Percentiles rank a stretch among this genome's conserved stretches.
These are phyloP conservation scores for Phialocephala subalpina DNA, from an alignment of 2,329 filamentous ascomycete genomes.

Conservation along the genomic window DNA sequence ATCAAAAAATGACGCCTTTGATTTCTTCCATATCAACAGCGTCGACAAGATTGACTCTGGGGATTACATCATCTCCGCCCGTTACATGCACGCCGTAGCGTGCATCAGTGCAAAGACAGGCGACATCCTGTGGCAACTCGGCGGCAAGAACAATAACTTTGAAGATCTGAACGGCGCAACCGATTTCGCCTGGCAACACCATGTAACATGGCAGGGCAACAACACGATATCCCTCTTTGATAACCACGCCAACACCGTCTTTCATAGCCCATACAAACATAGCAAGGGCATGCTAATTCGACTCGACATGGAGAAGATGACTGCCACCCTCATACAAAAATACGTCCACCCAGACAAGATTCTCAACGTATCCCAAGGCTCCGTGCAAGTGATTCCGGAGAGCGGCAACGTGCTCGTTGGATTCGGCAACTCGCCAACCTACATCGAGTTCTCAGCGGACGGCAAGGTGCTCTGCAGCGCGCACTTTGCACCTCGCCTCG, in stretches of 20 bases:
- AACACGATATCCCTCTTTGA: constrained; percentile 39
- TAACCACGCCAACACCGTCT: constrained; percentile 48
- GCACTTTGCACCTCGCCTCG: constrained; percentile 48
- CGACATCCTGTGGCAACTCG: constrained; percentile 55
- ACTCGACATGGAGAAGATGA: constrained; percentile 50
- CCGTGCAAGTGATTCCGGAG: constrained; percentile 51
- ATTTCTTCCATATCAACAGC: constrained; percentile 45
- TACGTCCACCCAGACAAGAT: constrained; percentile 50
- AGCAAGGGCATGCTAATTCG: constrained; percentile 48
- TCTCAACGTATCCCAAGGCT: constrained; percentile 52
- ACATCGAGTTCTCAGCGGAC: constrained; percentile 53
- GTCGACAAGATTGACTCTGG: constrained; percentile 49
- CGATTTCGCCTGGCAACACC: constrained; percentile 58
- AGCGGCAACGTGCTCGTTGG: constrained; percentile 56
- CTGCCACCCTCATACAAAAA: constrained; percentile 49
- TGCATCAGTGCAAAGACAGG: constrained; percentile 55
- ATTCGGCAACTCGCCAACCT: constrained; percentile 58
- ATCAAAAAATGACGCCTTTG: constrained; percentile 31
- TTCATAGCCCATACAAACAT: constrained; percentile 38
- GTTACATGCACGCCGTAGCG: constrained; percentile 53
- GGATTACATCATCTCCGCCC: constrained; percentile 56
- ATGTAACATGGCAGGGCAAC: constrained; percentile 48
- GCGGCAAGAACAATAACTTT: constrained; percentile 54
- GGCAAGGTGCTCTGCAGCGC: constrained; percentile 52
- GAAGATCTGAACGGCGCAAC: constrained; percentile 45